phyloP scores from a whole-genome alignment of 1,284 basidiomycete species.

The Pseudozyma tsukubaensis region DNA sequence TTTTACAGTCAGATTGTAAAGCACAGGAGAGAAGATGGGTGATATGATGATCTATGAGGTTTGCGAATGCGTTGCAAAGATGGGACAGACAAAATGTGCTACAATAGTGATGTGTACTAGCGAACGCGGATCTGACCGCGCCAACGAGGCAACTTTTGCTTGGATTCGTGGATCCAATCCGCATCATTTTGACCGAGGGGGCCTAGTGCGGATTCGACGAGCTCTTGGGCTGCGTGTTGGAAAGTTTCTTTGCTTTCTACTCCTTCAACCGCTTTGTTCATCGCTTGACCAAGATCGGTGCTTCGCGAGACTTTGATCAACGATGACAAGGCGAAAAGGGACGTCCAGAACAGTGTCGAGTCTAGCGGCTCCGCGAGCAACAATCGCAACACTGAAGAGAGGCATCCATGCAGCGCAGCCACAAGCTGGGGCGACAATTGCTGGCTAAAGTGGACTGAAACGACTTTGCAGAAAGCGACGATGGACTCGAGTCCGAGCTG shows the following conservation, averaged over 20 bases:
- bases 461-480: slow-evolving; percentile 28
- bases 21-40: too few species aligned
- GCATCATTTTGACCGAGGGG: slow-evolving; percentile 25
- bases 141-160: slow-evolving; percentile 31
- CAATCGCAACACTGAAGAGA: slow-evolving; percentile 19
- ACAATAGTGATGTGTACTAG: neutral
- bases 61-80: slow-evolving; percentile 13
- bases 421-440: slow-evolving; percentile 12
- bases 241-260: slow-evolving; percentile 19
- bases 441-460: slow-evolving; percentile 7
- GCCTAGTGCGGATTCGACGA: slow-evolving; percentile 27
- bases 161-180: slow-evolving; percentile 39
- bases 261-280: slow-evolving; percentile 15
- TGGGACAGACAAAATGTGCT: neutral
- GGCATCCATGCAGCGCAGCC: slow-evolving; percentile 13
- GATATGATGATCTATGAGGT: neutral
- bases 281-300: slow-evolving; percentile 17
- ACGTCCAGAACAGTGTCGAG: slow-evolving; percentile 27
- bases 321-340: slow-evolving; percentile 26
- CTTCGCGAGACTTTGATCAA: slow-evolving; percentile 29
- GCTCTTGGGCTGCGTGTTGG: slow-evolving; percentile 18
- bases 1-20: neutral
- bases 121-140: slow-evolving; percentile 36
- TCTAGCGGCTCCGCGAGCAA: slow-evolving; percentile 37
- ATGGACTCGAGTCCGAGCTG: slow-evolving; percentile 41